These are phyloP conservation scores for Teratosphaeria pseudoeucalypti DNA, from an alignment of 2,329 filamentous ascomycete genomes.

Conservation along the genomic window DNA sequence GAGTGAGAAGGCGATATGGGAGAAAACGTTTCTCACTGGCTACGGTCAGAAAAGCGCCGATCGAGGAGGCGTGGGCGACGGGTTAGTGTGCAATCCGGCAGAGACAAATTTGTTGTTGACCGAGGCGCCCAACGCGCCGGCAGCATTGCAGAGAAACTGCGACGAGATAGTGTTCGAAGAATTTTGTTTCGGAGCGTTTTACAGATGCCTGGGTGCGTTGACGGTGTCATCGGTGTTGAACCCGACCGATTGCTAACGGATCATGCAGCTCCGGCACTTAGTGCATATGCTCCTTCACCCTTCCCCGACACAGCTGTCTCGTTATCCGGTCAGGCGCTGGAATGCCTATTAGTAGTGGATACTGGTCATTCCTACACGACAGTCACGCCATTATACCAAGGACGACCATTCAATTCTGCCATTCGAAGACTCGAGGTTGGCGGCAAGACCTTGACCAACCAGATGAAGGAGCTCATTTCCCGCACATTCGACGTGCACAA, in stretches of 20 bases:
- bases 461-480: conserved; percentile 80
- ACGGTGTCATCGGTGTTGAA: not conserved
- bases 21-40: conserved; percentile 61
- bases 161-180: conserved; percentile 98
- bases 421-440: conserved; percentile 81
- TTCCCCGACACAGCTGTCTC: conserved; percentile 28
- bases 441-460: conserved; percentile 87
- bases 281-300: conserved; percentile 21
- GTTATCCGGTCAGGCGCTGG: conserved; percentile 43
- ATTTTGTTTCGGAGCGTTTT: conserved; percentile 83
- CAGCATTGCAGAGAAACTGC: conserved; percentile 73
- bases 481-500: conserved; percentile 94
- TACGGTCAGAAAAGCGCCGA: conserved; percentile 33
- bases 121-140: conserved; percentile 75
- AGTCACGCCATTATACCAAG: conserved; percentile 73
- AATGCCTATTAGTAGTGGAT: conserved; percentile 81
- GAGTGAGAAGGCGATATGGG: conserved; percentile 90
- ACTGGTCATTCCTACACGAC: conserved; percentile 90
- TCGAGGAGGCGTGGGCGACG: not conserved
- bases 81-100: conserved; percentile 54
- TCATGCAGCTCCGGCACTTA: conserved; percentile 12
- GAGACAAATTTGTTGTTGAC: conserved; percentile 77
- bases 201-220: conserved; percentile 35
- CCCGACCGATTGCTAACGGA: not conserved
- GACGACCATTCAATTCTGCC: conserved; percentile 67